Base-by-base conservation (phyloP, 176 grass and related monocot genomes). In the Hordeum marinum region DNA sequence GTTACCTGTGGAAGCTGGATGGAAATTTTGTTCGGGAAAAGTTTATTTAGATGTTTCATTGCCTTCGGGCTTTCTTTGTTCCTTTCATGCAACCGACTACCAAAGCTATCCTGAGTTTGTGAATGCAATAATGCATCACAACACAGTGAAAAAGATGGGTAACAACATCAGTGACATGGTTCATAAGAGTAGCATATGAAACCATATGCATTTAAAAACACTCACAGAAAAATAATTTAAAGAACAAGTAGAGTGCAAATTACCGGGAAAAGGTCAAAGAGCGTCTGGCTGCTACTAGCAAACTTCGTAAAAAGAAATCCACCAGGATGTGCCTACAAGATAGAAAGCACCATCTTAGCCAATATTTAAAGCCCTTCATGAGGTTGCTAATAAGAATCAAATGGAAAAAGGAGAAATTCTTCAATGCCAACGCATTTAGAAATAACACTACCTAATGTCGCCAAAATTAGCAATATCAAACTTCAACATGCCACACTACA, bases 221-320 rank as follows among this genome's bases (percentile, higher is more conserved):
- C 77, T 24, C 39, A 31, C 17, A 8, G 78, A 35, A 79, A 63
- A 75, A 67, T 26, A 87, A 26, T 27, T 81, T 17, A 35, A 67
- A 80, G 29, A 63, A 75, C 18, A 81, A 42, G 57, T 52, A 60
- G 9, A 82, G 35, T 74, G 82, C 41, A 73, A 48, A 42, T 46
- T 96, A 99, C 96, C 74, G 96, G 96, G 74, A 98, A 98, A 90
- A 98, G 91, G 84, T 98, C 96, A 80, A 98, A 94, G 80, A 98
- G 83, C 8, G 96, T 87, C 68, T 95, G 94, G 81, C 91, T 95
- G 57, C 87, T 98, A 84, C 91, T 98, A 63, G 91, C 92, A 25
- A 98, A 98, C 85, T 98, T 98, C 13, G 96, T 95, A 86, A 98
- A 98, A 80, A 98, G 87, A 85, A 98, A 92, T 48, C 95, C 95